These are phyloP conservation scores for Colletotrichum filicis DNA, from an alignment of 2,329 filamentous ascomycete species.

Conservation along the genomic window DNA sequence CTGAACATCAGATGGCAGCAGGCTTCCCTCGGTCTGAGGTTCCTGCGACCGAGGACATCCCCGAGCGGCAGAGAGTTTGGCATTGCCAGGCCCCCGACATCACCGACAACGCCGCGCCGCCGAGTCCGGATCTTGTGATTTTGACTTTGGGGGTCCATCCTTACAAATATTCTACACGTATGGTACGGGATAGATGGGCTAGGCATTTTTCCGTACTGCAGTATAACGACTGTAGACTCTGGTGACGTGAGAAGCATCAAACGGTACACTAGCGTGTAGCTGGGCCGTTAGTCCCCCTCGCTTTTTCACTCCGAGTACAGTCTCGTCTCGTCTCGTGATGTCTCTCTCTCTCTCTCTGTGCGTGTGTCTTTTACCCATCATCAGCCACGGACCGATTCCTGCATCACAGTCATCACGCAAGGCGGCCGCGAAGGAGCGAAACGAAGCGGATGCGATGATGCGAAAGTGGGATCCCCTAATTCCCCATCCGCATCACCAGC, in stretches of 20 bases:
- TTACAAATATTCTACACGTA: slow-evolving; percentile 25
- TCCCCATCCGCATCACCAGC: slow-evolving; percentile 8
- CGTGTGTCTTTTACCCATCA: background rate
- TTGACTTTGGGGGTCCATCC: slow-evolving; percentile 8
- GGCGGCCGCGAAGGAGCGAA: background rate
- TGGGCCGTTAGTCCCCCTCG: background rate
- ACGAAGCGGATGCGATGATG: background rate
- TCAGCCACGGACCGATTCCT: background rate
- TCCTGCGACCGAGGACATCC: background rate
- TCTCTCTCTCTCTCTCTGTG: slow-evolving; percentile 32
- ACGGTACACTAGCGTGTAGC: background rate
- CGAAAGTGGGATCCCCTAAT: background rate
- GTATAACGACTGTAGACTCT: background rate
- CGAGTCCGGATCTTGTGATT: slow-evolving; percentile 1
- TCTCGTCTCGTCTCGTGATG: slow-evolving; percentile 21
- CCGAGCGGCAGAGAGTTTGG: background rate
- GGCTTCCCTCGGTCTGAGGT: background rate
- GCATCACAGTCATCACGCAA: background rate
- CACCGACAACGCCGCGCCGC: background rate
- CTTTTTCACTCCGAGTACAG: slow-evolving; percentile 7
- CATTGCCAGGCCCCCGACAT: background rate
- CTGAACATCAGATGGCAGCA: background rate
- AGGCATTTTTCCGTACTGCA: background rate
- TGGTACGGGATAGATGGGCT: slow-evolving; percentile 4
- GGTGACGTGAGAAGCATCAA: background rate